Evolutionary conservation across 2,329 filamentous ascomycete genomes (phyloP), one percentile per base, ranked within the genome.

Genomic region (Boeremia exigua): DNA sequence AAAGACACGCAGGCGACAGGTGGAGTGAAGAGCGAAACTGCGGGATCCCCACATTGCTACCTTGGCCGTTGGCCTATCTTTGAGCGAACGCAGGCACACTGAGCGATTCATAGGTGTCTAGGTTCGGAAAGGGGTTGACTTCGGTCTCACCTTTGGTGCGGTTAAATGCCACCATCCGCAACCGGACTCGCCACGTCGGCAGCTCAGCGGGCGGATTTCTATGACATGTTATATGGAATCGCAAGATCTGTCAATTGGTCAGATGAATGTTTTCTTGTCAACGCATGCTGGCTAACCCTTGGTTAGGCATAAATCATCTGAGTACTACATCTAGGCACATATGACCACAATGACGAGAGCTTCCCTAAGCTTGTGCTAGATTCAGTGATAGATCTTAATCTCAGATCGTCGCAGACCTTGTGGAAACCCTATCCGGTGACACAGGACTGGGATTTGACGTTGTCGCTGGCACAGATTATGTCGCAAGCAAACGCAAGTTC

Each of bases 121-220:
- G 19, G n/a, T 49, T 46, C 49, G 30, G 48, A 53, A 53, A 53
- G 49, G 54, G 54, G 44, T 34, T 49, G 25, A 33, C 33, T 42
- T 53, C 54, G 48, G 45, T 32, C 54, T 49, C 34, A 38, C 28
- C 44, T 30, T 32, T 29, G 5, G 19, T 23, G 19, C 34, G 27
- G 10, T 45, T 40, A 32, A 45, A 44, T 57, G 44, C 27, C 28
- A 48, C 53, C 32, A 8, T 15, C 15, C 46, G 39, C 48, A 38
- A 15, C 27, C 7, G 17, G n/a, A 51, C 30, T 46, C 33, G 49
- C 45, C 45, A 54, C 49, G 27, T 58, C 55, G 55, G 55, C 36
- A 48, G n/a, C 45, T 58, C 43, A 49, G 34, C 48, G 48, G 48
- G 25, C 11, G 17, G n/a, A 30, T 17, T 39, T 23, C 4, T 6